Percentiles rank a stretch among this genome's conserved stretches.
Evolutionary conservation across 2,329 filamentous ascomycete species (phyloP).

Genomic region (Pleoardoris graminearum): DNA sequence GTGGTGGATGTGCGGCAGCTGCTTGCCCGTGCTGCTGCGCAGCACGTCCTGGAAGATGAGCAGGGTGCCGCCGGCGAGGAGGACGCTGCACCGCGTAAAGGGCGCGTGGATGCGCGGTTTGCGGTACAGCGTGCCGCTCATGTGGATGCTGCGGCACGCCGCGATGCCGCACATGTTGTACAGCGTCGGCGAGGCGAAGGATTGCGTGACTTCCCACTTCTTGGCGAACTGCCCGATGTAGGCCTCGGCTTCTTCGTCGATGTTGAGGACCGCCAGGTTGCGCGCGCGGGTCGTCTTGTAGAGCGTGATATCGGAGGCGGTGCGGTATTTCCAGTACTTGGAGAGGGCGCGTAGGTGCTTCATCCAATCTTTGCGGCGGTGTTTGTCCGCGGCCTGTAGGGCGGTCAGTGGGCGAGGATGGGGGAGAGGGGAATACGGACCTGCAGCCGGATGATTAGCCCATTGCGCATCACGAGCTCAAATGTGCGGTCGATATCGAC

Average conservation of each 20-base stretch:
- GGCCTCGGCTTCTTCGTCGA: constrained; percentile 68
- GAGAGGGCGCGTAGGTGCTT: constrained; percentile 59
- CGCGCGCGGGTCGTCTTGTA: constrained; percentile 60
- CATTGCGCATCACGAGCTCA: constrained; percentile 65
- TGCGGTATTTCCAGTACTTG: constrained; percentile 65
- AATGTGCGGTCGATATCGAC: constrained; percentile 63
- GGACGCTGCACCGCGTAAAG: constrained; percentile 63
- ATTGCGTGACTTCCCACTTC: constrained; percentile 70
- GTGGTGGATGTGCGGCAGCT: constrained; percentile 64
- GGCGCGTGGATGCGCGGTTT: constrained; percentile 66
- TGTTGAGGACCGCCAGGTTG: constrained; percentile 63
- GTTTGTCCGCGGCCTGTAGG: constrained; percentile 55
- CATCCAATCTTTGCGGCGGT: constrained; percentile 65
- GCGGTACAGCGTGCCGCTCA: constrained; percentile 65
- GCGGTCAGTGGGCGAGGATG: neutral
- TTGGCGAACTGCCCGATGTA: constrained; percentile 66
- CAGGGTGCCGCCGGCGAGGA: constrained; percentile 63
- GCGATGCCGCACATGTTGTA: constrained; percentile 70
- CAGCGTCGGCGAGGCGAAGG: constrained; percentile 64
- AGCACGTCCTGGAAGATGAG: constrained; percentile 65
- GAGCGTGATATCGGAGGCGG: constrained; percentile 59
- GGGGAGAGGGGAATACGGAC: constrained; percentile 30
- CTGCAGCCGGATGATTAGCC: constrained; percentile 63
- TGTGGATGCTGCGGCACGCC: constrained; percentile 63
- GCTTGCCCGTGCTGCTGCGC: constrained; percentile 58